Evolutionary conservation across 2,329 filamentous ascomycete species (phyloP), one percentile per base, ranked within the genome.

Genomic region (Emergomyces orientalis): DNA sequence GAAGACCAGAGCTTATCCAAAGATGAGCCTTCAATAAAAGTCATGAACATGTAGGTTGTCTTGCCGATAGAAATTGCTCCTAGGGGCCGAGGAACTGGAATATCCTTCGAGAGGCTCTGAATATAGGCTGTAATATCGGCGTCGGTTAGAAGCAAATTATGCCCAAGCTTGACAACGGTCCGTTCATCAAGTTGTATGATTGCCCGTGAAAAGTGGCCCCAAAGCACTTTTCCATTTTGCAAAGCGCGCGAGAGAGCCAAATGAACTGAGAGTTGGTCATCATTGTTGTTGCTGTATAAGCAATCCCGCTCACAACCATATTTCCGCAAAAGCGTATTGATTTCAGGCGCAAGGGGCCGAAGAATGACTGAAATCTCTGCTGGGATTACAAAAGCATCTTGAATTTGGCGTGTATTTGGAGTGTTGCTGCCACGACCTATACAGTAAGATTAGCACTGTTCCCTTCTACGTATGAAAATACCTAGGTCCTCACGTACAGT

Each of bases 1-100:
- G 19, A 4, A n/a, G 62, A 51, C 64, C 62, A 63, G 54, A 65
- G 32, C 27, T 65, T 65, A 27, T 63, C 61, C 4, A 65, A 19
- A 30, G 62, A 30, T 6, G 9, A 39, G 19, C 62, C 62, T 25
- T 63, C 17, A 34, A 63, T 14, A 13, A 49, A 30, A 45, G n/a
- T 57, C 62, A 63, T 63, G 34, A 63, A 63, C 37, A 41, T 30
- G 34, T 63, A 63, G 3, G 51, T 63, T 43, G 39, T 41, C 39
- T 41, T 41, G 39, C 39, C 39, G 39, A 41, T 41, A 14, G 39
- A 41, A 41, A 41, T 41, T 41, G 39, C 39, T 41, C 39, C 39
- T 13, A 41, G 39, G 7, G 39, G 39, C 3, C 2, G 7, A 14
- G 39, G 39, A 41, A 41, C 39, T 11, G 39, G 39, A 14, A 41